Evolutionary conservation across 1,284 basidiomycete genomes (phyloP).

Genomic region (Singerocomus inundabilis): DNA sequence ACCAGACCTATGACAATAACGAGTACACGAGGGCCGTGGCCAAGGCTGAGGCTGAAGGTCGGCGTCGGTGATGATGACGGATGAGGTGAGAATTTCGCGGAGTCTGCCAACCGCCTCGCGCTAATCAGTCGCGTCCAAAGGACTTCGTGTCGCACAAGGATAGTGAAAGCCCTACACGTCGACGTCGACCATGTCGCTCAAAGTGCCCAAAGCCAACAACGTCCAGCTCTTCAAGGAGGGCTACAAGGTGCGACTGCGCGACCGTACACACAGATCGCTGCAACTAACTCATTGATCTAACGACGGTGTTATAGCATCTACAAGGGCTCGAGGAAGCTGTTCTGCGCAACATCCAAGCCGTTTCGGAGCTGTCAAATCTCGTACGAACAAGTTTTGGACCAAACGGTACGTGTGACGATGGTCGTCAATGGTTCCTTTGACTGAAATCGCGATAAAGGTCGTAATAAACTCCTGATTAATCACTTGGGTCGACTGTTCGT

Average conservation of each 20-base stretch:
- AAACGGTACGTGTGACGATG: slow-evolving; percentile 62
- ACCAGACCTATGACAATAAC: background rate
- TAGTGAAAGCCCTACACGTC: background rate
- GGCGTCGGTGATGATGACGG: background rate
- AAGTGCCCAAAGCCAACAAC: slow-evolving; percentile 89
- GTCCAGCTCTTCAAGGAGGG: slow-evolving; percentile 94
- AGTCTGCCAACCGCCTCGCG: slow-evolving; percentile 5
- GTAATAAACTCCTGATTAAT: slow-evolving; percentile 96
- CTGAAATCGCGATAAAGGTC: slow-evolving; percentile 48
- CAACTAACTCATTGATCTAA: slow-evolving; percentile 4
- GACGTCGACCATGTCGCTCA: slow-evolving; percentile 72
- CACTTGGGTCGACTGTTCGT: slow-evolving; percentile 96
- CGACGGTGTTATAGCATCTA: slow-evolving; percentile 54
- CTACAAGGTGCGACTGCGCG: slow-evolving; percentile 65
- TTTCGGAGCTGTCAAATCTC: slow-evolving; percentile 91
- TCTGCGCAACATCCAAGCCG: slow-evolving; percentile 93
- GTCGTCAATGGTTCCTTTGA: background rate
- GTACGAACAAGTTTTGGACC: slow-evolving; percentile 96
- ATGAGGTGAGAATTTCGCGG: slow-evolving; percentile 11
- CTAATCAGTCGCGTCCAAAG: background rate
- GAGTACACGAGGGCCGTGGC: background rate
- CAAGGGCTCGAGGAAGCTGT: slow-evolving; percentile 93
- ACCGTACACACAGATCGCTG: slow-evolving; percentile 1
- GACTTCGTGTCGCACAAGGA: background rate
- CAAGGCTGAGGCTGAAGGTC: background rate